Evolutionary conservation across 2,329 filamentous ascomycete species (phyloP), one percentile per base, ranked within the genome.

Genomic region (Sporothrix schenckii): DNA sequence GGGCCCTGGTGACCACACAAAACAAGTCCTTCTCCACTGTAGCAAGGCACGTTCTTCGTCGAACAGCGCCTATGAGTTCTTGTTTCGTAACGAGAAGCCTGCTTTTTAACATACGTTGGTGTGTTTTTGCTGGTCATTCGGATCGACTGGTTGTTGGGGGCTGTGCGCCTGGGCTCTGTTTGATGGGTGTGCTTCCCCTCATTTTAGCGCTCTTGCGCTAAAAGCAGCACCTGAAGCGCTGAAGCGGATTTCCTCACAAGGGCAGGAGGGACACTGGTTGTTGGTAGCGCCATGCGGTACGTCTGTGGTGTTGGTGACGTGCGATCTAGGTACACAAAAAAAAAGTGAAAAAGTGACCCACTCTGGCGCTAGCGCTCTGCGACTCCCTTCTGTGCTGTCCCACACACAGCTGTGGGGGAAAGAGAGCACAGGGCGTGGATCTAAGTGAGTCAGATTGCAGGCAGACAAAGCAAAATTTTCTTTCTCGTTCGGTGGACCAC

Each of bases 401-500:
- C 56, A 39, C 47, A 49, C 16, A 7, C 58, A 30, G 41, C 13
- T 47, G 39, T 27, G 52, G n/a, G 47, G 41, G 54, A 16, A 21
- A 49, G 53, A 58, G 13, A 30, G n/a, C 3, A 41, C 10, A 19
- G 52, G 69, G 69, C 39, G 69, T 70, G 61, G 39, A 61, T 50
- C 39, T 70, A 70, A 60, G 50, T 70, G 69, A 70, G 69, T 70
- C 68, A 70, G 69, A 66, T 50, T 50, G 52, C 34, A 49, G 47
- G 47, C 47, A 49, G 47, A 47, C 30, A 61, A 41, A 24, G 68
- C 47, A 53, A 70, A 47, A 52, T 66, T 70, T 69, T 70, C 41
- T 16, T 1, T 11, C 41, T 16, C 11, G 58, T 54, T 50, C 14
- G 41, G 58, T 47, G 58, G 58, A 27, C 58, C 58, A 2, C 56